phyloP scores from a whole-genome alignment of 331 rosid species.

The Malus hybrid region DNA sequence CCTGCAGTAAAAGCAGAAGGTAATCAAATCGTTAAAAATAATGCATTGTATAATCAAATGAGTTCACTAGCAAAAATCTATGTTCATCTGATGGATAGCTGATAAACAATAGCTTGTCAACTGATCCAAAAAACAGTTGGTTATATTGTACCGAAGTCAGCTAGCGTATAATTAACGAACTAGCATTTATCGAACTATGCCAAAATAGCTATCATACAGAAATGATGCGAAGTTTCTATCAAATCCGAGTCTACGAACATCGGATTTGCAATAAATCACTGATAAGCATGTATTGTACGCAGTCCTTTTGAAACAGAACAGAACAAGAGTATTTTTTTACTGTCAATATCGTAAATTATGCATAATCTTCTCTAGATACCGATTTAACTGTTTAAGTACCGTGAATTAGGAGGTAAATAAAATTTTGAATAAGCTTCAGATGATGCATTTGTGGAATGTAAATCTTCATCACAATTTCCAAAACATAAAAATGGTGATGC shows the following conservation, averaged over 20 bases:
- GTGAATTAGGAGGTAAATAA: too few relatives aligned
- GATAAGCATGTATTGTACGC: not conserved
- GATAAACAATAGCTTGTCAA: not conserved
- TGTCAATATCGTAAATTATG: too few relatives aligned
- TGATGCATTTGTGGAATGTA: not conserved
- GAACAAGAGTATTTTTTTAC: too few relatives aligned
- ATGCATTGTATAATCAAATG: not conserved
- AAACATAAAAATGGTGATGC: not conserved
- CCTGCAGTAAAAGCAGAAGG: constrained; percentile 34
- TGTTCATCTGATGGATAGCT: not conserved
- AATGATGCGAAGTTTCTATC: not conserved
- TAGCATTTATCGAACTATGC: not conserved
- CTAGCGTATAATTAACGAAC: not conserved
- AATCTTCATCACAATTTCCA: not conserved
- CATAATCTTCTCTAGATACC: too few relatives aligned
- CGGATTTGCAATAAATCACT: not conserved
- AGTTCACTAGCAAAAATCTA: not conserved
- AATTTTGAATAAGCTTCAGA: not conserved
- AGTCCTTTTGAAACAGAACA: not conserved
- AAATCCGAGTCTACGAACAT: not conserved
- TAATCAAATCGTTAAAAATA: not conserved
- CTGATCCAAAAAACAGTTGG: not conserved
- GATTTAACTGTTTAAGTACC: too few relatives aligned
- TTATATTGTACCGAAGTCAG: not conserved
- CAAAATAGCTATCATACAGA: not conserved